Conservation (phyloP, 176 grass and related monocot species). For the Avena eriantha region DNA sequence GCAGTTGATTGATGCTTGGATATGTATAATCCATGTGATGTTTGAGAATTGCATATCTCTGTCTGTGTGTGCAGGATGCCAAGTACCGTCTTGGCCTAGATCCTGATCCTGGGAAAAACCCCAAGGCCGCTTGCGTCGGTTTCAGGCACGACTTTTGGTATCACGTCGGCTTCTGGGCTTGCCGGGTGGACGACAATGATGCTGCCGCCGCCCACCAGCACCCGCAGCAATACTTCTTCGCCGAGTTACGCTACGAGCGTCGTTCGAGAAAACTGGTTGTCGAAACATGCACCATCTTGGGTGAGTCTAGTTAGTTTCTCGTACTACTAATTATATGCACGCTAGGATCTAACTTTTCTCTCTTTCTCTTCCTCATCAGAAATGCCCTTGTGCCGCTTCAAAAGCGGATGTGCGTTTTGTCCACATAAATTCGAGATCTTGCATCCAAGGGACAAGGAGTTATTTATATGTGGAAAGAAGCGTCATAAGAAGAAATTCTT, state of each 20-base stretch:
- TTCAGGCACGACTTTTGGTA: conserved; percentile 2
- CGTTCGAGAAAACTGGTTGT: background rate
- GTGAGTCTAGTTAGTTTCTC: background rate
- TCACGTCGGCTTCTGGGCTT: conserved; percentile 6
- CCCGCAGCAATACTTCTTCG: background rate
- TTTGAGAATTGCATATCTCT: background rate
- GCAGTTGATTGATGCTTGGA: too few species aligned
- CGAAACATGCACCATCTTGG: conserved; percentile 2
- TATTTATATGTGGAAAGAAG: background rate
- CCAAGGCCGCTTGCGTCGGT: background rate
- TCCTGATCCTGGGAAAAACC: background rate
- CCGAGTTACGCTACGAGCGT: background rate
- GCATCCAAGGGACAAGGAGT: background rate
- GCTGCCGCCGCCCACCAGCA: background rate
- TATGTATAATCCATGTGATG: background rate
- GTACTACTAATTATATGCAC: background rate
- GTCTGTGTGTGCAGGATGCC: background rate
- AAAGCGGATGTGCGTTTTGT: background rate
- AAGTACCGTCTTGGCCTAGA: background rate
- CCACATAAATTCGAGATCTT: background rate
- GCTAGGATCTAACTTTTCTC: background rate
- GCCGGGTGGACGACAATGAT: background rate
- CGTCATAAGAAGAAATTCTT: background rate
- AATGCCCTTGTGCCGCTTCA: background rate
- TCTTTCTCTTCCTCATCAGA: background rate